Conservation (phyloP, 768 basidiomycete species). For the Nidula microcarpa region DNA sequence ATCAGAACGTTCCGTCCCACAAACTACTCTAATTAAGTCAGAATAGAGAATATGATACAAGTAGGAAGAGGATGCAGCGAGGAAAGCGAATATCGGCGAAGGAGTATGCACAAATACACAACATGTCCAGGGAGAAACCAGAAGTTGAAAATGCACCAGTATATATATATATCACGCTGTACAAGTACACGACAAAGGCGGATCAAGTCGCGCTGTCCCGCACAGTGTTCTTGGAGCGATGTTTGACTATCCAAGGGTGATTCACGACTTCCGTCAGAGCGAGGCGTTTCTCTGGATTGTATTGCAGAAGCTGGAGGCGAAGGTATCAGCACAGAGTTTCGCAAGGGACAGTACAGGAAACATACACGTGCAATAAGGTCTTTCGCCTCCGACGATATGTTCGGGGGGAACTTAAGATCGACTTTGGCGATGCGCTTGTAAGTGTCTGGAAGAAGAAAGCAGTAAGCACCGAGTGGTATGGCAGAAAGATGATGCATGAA, state of each 20-base stretch:
- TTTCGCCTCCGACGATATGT: constrained; percentile 59
- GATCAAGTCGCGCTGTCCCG: constrained; percentile 16
- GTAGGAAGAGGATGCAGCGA: too few relatives aligned
- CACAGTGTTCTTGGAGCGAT: constrained; percentile 45
- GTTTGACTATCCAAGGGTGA: constrained; percentile 85
- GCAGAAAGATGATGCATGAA: neutral
- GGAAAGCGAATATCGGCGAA: too few relatives aligned
- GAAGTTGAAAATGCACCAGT: neutral
- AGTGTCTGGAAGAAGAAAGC: constrained; percentile 52
- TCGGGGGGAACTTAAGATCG: constrained; percentile 66
- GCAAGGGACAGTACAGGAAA: constrained; percentile 9
- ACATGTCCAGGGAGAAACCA: neutral
- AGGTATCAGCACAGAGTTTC: neutral
- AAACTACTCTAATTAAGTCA: too few relatives aligned
- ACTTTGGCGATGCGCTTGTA: constrained; percentile 87
- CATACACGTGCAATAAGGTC: constrained; percentile 62
- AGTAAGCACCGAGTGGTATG: neutral
- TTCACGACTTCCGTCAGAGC: constrained; percentile 68
- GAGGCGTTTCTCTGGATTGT: constrained; percentile 75
- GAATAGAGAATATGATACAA: too few relatives aligned
- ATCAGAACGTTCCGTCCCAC: too few relatives aligned
- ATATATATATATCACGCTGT: neutral
- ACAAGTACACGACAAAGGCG: neutral
- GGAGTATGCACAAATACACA: neutral
- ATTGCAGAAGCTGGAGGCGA: constrained; percentile 69